Conservation (phyloP, 192 early-diverging fungal genomes). For the Funneliformis mosseae region DNA sequence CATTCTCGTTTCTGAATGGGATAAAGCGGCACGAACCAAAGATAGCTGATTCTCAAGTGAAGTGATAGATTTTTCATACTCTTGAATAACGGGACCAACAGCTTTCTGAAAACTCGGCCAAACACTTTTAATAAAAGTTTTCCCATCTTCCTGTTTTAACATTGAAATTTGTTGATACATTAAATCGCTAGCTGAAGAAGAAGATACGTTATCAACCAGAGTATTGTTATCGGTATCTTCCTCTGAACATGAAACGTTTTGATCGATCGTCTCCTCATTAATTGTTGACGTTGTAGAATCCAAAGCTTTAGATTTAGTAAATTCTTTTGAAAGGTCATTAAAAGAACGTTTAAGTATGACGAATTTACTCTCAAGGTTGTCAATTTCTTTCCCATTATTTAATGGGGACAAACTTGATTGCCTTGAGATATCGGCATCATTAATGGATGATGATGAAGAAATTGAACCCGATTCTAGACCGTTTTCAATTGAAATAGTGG, state of each 20-base stretch:
- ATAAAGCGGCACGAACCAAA: constrained; percentile 56
- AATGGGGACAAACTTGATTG: neutral
- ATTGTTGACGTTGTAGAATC: constrained; percentile 41
- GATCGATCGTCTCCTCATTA: constrained; percentile 31
- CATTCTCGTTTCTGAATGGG: constrained; percentile 54
- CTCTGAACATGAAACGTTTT: constrained; percentile 22
- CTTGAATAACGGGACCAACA: constrained; percentile 68
- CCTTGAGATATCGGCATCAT: neutral
- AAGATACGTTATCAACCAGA: neutral
- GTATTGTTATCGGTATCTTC: neutral
- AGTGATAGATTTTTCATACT: constrained; percentile 67
- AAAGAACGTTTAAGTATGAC: constrained; percentile 54
- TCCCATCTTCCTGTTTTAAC: neutral
- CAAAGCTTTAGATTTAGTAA: constrained; percentile 48
- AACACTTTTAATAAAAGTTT: constrained; percentile 1
- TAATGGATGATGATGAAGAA: constrained; percentile 29
- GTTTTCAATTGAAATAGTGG: no score
- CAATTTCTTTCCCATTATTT: constrained; percentile 23
- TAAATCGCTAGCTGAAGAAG: neutral
- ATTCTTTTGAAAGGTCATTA: constrained; percentile 56
- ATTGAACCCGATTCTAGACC: constrained; percentile 4
- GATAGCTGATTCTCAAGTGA: constrained; percentile 62
- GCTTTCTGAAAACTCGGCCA: constrained; percentile 43
- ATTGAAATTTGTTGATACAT: constrained; percentile 38
- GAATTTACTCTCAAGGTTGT: constrained; percentile 50